A percentile compares a stretch with the other conserved stretches of the same genome.
These are phyloP conservation scores for Gloeopeniophorella convolvens DNA, from an alignment of 768 basidiomycete genomes.

Conservation along the genomic window DNA sequence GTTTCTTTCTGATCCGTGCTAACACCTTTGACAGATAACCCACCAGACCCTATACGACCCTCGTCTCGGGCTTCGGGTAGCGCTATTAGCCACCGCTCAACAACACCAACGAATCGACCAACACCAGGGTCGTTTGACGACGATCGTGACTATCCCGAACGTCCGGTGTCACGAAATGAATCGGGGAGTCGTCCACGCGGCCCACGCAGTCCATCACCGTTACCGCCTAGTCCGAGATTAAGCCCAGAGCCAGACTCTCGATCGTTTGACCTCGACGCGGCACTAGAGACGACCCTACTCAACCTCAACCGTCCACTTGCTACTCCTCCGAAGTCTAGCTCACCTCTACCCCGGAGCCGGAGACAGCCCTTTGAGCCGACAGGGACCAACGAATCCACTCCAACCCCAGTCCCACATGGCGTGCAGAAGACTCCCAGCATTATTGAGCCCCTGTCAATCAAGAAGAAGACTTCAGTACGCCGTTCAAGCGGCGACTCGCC, in stretches of 20 bases:
- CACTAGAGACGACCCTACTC: constrained; percentile 34
- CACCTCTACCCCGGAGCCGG: constrained; percentile 63
- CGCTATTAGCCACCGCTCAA: constrained; percentile 36
- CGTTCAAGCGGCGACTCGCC: constrained; percentile 35
- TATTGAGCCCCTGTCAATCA: constrained; percentile 77
- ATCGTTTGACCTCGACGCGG: constrained; percentile 41
- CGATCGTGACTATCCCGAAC: constrained; percentile 33
- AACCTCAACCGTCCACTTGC: constrained; percentile 22
- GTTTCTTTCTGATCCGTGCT: not conserved
- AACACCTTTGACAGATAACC: constrained; percentile 43
- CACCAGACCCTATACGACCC: constrained; percentile 47
- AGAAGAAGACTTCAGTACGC: constrained; percentile 71
- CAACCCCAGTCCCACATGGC: constrained; percentile 33
- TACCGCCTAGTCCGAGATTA: constrained; percentile 42
- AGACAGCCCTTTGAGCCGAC: constrained; percentile 58
- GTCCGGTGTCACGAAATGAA: constrained; percentile 43
- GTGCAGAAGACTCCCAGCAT: constrained; percentile 33
- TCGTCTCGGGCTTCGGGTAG: constrained; percentile 47
- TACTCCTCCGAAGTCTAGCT: constrained; percentile 30
- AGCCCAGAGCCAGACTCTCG: constrained; percentile 32
- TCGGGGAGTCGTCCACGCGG: constrained; percentile 60
- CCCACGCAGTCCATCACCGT: constrained; percentile 69
- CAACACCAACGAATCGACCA: constrained; percentile 37
- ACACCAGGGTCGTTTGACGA: constrained; percentile 36
- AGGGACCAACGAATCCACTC: constrained; percentile 47